Evolutionary conservation across 176 grass and related monocot species (phyloP).

Genomic region (Elaeis guineensis): DNA sequence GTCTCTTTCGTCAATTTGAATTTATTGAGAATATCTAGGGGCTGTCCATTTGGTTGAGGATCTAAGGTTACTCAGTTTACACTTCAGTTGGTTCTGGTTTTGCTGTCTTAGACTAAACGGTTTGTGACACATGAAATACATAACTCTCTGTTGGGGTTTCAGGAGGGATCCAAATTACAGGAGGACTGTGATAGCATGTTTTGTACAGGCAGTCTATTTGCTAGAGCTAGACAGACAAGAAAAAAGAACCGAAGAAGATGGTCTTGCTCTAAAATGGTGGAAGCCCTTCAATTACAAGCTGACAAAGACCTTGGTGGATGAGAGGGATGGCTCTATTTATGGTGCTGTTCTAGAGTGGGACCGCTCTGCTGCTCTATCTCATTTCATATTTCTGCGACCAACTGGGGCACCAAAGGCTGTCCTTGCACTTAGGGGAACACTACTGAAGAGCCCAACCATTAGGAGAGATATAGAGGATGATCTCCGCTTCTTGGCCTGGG

Average conservation of each 20-base stretch:
- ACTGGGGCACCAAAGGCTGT: constrained; percentile 48
- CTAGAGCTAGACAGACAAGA: constrained; percentile 88
- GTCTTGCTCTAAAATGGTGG: constrained; percentile 75
- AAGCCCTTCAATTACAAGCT: constrained; percentile 75
- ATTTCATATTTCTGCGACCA: constrained; percentile 45
- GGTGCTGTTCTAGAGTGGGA: constrained; percentile 81
- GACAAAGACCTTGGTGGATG: constrained; percentile 36
- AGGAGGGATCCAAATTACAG: constrained; percentile 76
- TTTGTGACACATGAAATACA: no score
- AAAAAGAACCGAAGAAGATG: constrained; percentile 30
- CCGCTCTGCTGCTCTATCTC: constrained; percentile 36
- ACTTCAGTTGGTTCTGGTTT: no score
- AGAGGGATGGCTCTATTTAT: constrained; percentile 71
- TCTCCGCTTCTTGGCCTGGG: constrained; percentile 60
- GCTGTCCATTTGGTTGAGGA: no score
- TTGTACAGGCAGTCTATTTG: constrained; percentile 74
- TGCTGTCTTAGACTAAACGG: no score
- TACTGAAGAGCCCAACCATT: constrained; percentile 40
- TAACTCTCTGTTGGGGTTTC: constrained; percentile 8
- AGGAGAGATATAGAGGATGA: constrained; percentile 60
- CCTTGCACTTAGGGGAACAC: constrained; percentile 55
- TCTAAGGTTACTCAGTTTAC: no score
- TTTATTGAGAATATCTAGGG: no score
- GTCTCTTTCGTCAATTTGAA: no score
- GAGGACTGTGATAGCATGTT: constrained; percentile 73